phyloP scores from a whole-genome alignment of 2,329 filamentous ascomycete species.

The Fusarium gaditjirri region DNA sequence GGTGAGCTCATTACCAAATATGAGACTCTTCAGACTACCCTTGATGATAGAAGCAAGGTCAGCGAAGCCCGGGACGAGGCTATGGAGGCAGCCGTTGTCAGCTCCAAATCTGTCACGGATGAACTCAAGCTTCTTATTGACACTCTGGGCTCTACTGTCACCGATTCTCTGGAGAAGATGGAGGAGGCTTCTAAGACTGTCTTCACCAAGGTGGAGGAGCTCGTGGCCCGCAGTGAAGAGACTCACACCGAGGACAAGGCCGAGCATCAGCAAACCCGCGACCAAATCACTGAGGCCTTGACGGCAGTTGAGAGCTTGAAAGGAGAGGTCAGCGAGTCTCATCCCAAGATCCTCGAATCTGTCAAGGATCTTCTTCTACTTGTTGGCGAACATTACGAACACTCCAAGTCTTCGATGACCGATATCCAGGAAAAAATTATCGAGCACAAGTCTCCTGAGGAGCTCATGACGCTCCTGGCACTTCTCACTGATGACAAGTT shows the following conservation, averaged over 20 bases:
- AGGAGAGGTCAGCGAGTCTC: slow-evolving; percentile 80
- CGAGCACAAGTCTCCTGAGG: slow-evolving; percentile 69
- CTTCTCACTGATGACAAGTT: slow-evolving; percentile 59
- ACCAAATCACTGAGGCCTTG: slow-evolving; percentile 80
- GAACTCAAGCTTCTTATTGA: slow-evolving; percentile 89
- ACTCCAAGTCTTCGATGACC: slow-evolving; percentile 75
- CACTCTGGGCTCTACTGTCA: slow-evolving; percentile 82
- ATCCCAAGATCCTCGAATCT: slow-evolving; percentile 88
- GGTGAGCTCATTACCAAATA: slow-evolving; percentile 86
- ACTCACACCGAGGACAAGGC: slow-evolving; percentile 76
- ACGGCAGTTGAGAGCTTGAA: slow-evolving; percentile 80
- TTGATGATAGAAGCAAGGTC: slow-evolving; percentile 78
- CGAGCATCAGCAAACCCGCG: slow-evolving; percentile 85
- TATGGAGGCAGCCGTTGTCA: slow-evolving; percentile 77
- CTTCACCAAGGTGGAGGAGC: slow-evolving; percentile 83
- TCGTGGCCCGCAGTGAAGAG: slow-evolving; percentile 80
- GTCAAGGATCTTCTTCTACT: slow-evolving; percentile 87
- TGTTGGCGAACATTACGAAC: slow-evolving; percentile 88
- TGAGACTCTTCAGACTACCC: slow-evolving; percentile 80
- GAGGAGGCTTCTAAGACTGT: slow-evolving; percentile 88
- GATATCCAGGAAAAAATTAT: slow-evolving; percentile 69
- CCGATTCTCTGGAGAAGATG: slow-evolving; percentile 86
- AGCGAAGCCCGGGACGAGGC: slow-evolving; percentile 78
- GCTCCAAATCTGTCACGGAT: slow-evolving; percentile 83
- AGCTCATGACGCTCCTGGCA: slow-evolving; percentile 63